Evolutionary conservation across 768 basidiomycete species (phyloP).

Genomic region (Tylopilus rubrobrunneus): DNA sequence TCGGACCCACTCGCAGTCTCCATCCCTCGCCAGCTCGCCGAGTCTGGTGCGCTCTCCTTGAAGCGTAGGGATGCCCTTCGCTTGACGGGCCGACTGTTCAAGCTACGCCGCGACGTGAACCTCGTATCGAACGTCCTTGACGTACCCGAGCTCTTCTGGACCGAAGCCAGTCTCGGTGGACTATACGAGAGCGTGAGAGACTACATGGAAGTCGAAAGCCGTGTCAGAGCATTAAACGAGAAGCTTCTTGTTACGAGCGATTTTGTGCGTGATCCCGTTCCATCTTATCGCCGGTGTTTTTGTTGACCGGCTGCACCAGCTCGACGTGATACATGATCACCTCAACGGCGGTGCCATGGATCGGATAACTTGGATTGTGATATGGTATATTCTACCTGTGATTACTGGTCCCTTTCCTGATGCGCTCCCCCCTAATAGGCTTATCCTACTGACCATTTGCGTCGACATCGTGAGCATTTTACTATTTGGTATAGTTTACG

Average conservation of each 20-base stretch:
- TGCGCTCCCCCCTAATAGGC: slow-evolving; percentile 44
- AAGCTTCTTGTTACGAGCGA: slow-evolving; percentile 84
- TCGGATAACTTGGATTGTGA: slow-evolving; percentile 80
- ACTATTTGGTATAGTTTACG: too few relatives aligned
- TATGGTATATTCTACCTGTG: slow-evolving; percentile 47
- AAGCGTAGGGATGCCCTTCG: slow-evolving; percentile 80
- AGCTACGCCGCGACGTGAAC: slow-evolving; percentile 84
- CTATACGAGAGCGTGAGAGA: slow-evolving; percentile 91
- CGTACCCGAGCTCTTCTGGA: slow-evolving; percentile 93
- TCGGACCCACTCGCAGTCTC: slow-evolving; percentile 71
- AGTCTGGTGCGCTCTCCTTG: slow-evolving; percentile 70
- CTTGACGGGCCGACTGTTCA: slow-evolving; percentile 83
- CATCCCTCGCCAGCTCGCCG: slow-evolving; percentile 80
- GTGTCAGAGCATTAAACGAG: slow-evolving; percentile 86
- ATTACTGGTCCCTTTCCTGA: slow-evolving; percentile 38
- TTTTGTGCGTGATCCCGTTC: slow-evolving; percentile 53
- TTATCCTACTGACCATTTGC: slow-evolving; percentile 86
- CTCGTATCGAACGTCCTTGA: slow-evolving; percentile 91
- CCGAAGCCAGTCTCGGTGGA: slow-evolving; percentile 83
- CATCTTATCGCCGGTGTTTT: background rate
- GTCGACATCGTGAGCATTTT: slow-evolving; percentile 67
- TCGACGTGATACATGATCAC: slow-evolving; percentile 92
- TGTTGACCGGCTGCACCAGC: slow-evolving; percentile 37
- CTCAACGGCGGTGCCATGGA: slow-evolving; percentile 88
- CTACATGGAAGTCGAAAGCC: slow-evolving; percentile 86